Evolutionary conservation across 2,329 filamentous ascomycete species (phyloP), one percentile per base, ranked within the genome.

Genomic region (Xylaria sp.): DNA sequence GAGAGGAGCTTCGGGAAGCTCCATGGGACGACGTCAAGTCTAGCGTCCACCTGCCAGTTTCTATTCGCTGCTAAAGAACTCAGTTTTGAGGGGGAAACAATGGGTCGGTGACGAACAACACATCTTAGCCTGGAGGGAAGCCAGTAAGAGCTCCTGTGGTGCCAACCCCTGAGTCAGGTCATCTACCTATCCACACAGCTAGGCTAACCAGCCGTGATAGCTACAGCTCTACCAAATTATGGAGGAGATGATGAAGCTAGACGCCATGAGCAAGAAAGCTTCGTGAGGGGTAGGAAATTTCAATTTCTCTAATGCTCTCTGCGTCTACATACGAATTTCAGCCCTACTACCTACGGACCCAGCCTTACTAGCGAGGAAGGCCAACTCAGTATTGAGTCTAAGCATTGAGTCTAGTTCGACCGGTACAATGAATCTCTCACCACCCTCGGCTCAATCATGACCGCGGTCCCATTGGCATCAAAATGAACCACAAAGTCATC

Each of bases 401-500:
- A 45, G 30, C 5, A 12, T 12, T 8, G 1, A 7, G 9, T 30
- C 60, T 63, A 61, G 5, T 17, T 48, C n/a, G 34, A 21, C 54
- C 64, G 55, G 19, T 27, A 42, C 53, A 69, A 51, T n/a, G 7
- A 54, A 50, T 69, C 65, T 60, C 58, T 42, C 42, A 51, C n/a
- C 48, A 62, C 56, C 32, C 53, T 61, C 42, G 42, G 65, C 55
- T 63, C 58, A 21, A 68, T 51, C 65, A 64, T 61, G 4, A 30
- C 21, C 9, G 57, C 60, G 5, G 51, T 69, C 27, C 42, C 59
- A 53, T 69, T 54, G 14, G 47, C 30, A 47, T 63, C 65, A 34
- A 65, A 12, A 39, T 55, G 57, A 53, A 69, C 47, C 27, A 68
- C 61, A 47, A 69, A 69, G 36, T 65, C 68, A 32, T 68, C 64